phyloP scores from a whole-genome alignment of 805 yeast species.

The Wickerhamomyces ciferrii region DNA sequence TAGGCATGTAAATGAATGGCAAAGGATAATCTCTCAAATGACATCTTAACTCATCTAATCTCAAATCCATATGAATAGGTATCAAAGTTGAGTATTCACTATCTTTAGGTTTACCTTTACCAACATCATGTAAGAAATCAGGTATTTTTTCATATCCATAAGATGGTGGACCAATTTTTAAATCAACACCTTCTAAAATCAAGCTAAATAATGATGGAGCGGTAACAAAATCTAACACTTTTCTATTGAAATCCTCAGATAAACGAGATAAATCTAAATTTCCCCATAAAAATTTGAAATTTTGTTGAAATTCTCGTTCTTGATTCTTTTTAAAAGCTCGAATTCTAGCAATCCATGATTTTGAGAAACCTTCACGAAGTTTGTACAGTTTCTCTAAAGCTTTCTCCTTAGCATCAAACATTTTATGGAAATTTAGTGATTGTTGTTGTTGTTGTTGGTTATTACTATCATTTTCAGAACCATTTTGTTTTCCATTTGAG shows the following conservation, averaged over 20 bases:
- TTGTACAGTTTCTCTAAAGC: conserved; percentile 3
- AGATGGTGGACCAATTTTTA: conserved; percentile 44
- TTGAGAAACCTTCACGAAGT: conserved; percentile 43
- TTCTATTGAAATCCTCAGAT: conserved; percentile 37
- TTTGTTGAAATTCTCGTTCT: conserved; percentile 33
- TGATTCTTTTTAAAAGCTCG: conserved; percentile 37
- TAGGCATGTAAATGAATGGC: conserved; percentile 74
- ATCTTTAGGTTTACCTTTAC: conserved; percentile 78
- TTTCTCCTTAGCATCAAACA: not conserved
- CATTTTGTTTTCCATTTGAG: not conserved
- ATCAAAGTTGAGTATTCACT: conserved; percentile 61
- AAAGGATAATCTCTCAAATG: conserved; percentile 84
- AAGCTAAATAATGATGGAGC: conserved; percentile 51
- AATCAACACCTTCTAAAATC: conserved; percentile 41
- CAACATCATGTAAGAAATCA: conserved; percentile 61
- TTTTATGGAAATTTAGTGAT: not conserved
- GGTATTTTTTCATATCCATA: conserved; percentile 48
- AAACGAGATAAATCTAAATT: conserved; percentile 23
- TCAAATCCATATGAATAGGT: conserved; percentile 57
- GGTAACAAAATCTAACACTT: conserved; percentile 39
- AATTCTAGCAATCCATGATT: conserved; percentile 70
- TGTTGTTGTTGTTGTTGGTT: not conserved
- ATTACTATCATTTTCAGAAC: not conserved
- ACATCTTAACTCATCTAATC: conserved; percentile 55
- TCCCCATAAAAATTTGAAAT: conserved; percentile 38